These are phyloP conservation scores for Isabelozyma heimii DNA, from an alignment of 805 yeast species.

Conservation along the genomic window DNA sequence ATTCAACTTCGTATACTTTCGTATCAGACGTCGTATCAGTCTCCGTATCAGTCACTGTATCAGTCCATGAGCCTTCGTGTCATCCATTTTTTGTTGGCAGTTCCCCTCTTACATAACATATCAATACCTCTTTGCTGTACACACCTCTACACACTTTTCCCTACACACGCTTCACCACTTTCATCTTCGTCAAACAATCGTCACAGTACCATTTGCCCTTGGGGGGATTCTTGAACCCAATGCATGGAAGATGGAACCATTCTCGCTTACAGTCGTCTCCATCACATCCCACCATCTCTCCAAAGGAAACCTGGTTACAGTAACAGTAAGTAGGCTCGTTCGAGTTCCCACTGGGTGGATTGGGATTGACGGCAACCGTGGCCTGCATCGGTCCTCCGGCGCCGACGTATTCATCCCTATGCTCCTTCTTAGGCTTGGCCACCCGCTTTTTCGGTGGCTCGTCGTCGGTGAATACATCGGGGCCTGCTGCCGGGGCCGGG, in stretches of 20 bases:
- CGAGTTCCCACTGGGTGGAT: not conserved
- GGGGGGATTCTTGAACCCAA: conserved; percentile 82
- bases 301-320: conserved; percentile 95
- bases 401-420: conserved; percentile 13
- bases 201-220: conserved; percentile 53
- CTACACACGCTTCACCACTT: conserved; percentile 14
- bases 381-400: not conserved
- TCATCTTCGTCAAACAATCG: conserved; percentile 36
- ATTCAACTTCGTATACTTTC: no score
- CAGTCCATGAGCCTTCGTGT: no score
- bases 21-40: no score
- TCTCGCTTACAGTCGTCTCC: conserved; percentile 89
- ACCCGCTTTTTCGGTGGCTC: not conserved
- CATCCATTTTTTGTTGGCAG: not conserved
- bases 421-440: conserved; percentile 11
- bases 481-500: not conserved
- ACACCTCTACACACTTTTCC: not conserved
- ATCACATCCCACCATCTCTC: conserved; percentile 99
- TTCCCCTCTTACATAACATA: not conserved
- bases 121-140: not conserved
- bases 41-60: no score
- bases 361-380: not conserved
- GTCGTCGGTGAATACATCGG: not conserved
- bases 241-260: conserved; percentile 95
- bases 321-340: conserved; percentile 88